Base-by-base conservation (phyloP, 768 basidiomycete genomes). In the Rhizopogon vesiculosus region DNA sequence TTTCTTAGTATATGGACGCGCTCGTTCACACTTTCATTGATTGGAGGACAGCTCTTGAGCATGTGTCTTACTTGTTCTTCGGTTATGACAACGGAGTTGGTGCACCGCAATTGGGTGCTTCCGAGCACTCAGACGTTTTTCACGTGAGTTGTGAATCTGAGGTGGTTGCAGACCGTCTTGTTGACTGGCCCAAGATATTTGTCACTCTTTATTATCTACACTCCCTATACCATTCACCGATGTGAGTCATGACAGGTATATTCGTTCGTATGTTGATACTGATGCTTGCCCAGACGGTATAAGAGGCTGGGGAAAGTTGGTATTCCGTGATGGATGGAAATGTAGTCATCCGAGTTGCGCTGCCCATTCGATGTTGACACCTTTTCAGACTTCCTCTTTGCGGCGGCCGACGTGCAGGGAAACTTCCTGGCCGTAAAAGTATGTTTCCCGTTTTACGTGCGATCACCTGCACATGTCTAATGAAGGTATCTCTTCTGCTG, bases 161-260 rank as follows among this genome's bases (percentile, higher is more conserved):
- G 12, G 6, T 45, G 22, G 44, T 19, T 12, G 49, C 19, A 6
- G 18, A 13, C 6, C 41, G 40, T 8, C 9, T 22, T 22, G 19
- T 19, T n/a, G 40, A 18, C 6, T 42, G 48, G 10, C 10, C 28
- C 16, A 59, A 90, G 88, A 62, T 91, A 92, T 70, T 82, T 89
- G 62, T 75, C 85, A 8, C 65, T 92, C 45, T 87, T 84, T 66
- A 53, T 77, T 18, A 74, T 83, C 52, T 92, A 89, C 66, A 89
- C 89, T 19, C 89, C 89, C 0, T 90, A 88, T 76, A 92, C 89
- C 38, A 86, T 91, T 51, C 90, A 89, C 67, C 77, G 82, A 72
- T 91, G 87, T 89, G 61, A 44, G 86, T 67, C 5, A 7, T 16
- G 31, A 33, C 7, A 33, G 25, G 25, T 33, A 10, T 42, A 18